Evolutionary conservation across 2,329 filamentous ascomycete genomes (phyloP).

Genomic region (Aspergillus ochraceus): DNA sequence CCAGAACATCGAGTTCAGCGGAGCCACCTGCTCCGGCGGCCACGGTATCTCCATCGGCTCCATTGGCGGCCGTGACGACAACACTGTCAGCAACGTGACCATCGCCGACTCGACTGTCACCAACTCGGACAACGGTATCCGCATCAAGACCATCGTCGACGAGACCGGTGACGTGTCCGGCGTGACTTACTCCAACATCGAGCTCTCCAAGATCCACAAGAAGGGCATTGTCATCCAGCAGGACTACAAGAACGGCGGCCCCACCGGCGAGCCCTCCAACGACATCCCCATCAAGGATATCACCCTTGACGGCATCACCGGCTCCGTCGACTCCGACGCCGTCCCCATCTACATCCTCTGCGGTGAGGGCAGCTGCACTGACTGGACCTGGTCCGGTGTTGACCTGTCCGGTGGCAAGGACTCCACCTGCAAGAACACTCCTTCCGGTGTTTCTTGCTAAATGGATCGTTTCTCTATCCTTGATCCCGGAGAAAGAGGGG

Average conservation of each 20-base stretch:
- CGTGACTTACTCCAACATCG: slow-evolving; percentile 57
- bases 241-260: slow-evolving; percentile 55
- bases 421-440: slow-evolving; percentile 44
- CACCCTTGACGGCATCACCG: slow-evolving; percentile 37
- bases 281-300: slow-evolving; percentile 45
- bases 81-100: slow-evolving; percentile 55
- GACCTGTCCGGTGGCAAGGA: slow-evolving; percentile 54
- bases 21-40: slow-evolving; percentile 32
- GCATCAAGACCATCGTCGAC: slow-evolving; percentile 58
- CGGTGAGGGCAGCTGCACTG: slow-evolving; percentile 51
- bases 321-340: slow-evolving; percentile 35
- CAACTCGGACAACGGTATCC: slow-evolving; percentile 58
- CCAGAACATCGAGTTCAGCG: slow-evolving; percentile 32
- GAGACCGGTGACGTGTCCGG: slow-evolving; percentile 54
- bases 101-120: slow-evolving; percentile 51
- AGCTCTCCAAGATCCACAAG: slow-evolving; percentile 50
- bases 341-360: slow-evolving; percentile 57
- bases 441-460: slow-evolving; percentile 37
- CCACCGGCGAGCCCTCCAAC: slow-evolving; percentile 37
- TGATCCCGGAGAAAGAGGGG: not conserved
- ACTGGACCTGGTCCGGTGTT: slow-evolving; percentile 56
- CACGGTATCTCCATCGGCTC: slow-evolving; percentile 62
- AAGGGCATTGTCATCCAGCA: slow-evolving; percentile 62
- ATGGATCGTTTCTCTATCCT: not conserved
- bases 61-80: slow-evolving; percentile 57